Conservation (phyloP, 192 early-diverging fungal species). For the Diversispora epigaea region DNA sequence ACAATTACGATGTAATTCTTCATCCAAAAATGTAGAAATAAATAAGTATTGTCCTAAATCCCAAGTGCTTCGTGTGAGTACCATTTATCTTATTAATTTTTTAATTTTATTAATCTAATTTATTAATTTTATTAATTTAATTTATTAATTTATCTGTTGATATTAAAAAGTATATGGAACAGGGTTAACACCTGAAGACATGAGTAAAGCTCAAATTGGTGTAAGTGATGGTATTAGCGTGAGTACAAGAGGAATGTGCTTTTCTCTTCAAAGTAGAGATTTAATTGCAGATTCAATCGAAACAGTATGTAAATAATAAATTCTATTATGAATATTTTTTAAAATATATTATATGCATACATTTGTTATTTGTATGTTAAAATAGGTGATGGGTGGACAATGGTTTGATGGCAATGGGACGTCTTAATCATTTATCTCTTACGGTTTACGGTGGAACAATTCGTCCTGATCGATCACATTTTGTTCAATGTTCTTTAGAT, state of each 20-base stretch:
- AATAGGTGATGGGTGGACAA: conserved; percentile 87
- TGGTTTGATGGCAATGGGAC: conserved; percentile 96
- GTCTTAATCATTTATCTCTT: conserved; percentile 91
- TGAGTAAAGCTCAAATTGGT: conserved; percentile 87
- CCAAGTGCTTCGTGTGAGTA: conserved; percentile 88
- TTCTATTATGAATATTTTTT: background rate
- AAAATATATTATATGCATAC: background rate
- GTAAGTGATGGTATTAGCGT: conserved; percentile 97
- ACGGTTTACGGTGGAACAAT: conserved; percentile 99
- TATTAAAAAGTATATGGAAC: conserved; percentile 80
- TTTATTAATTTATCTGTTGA: background rate
- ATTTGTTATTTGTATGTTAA: too few species aligned
- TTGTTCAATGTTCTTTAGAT: conserved; percentile 70
- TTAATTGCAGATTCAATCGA: conserved; percentile 99
- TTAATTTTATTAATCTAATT: background rate
- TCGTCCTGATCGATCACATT: conserved; percentile 56
- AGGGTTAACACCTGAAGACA: conserved; percentile 78
- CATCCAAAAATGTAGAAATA: conserved; percentile 42
- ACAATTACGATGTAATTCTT: conserved; percentile 34
- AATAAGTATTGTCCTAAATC: conserved; percentile 92
- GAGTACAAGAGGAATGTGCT: conserved; percentile 96
- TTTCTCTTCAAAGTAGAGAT: conserved; percentile 94
- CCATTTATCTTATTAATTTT: background rate
- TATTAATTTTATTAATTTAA: background rate
- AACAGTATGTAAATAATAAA: conserved; percentile 60